Evolutionary conservation across 2,329 filamentous ascomycete species (phyloP).

Genomic region (Alternaria gaisen): DNA sequence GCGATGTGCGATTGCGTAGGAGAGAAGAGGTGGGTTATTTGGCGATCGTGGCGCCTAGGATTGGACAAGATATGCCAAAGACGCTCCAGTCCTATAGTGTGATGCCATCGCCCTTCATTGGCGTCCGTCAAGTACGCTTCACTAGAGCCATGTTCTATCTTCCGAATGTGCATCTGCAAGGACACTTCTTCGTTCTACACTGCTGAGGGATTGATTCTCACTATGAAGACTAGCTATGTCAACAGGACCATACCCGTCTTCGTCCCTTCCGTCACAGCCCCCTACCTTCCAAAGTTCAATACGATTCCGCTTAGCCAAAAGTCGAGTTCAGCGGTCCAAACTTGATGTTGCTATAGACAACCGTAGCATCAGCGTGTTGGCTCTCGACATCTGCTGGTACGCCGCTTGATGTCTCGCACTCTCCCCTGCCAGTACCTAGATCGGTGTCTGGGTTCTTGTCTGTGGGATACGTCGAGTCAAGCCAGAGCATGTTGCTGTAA

Average conservation of each 20-base stretch:
- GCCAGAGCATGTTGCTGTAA: slow-evolving; percentile 75
- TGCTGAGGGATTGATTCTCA: background rate
- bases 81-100: too few species aligned
- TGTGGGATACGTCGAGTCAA: slow-evolving; percentile 71
- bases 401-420: slow-evolving; percentile 37
- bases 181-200: background rate
- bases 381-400: slow-evolving; percentile 42
- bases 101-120: too few species aligned
- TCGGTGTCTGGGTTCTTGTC: slow-evolving; percentile 35
- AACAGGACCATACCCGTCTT: background rate
- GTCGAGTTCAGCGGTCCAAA: slow-evolving; percentile 44
- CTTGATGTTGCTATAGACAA: slow-evolving; percentile 42
- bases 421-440: slow-evolving; percentile 45
- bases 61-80: too few species aligned
- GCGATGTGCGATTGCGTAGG: too few species aligned
- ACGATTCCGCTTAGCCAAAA: slow-evolving; percentile 21
- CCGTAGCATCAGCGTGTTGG: slow-evolving; percentile 30
- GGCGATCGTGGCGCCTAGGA: too few species aligned
- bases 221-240: background rate
- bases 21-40: too few species aligned
- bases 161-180: background rate
- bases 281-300: background rate
- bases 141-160: background rate
- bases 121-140: background rate
- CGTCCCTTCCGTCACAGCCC: background rate